Base-by-base conservation (phyloP, 1,284 basidiomycete species). In the Cutaneotrichosporon dermatis region DNA sequence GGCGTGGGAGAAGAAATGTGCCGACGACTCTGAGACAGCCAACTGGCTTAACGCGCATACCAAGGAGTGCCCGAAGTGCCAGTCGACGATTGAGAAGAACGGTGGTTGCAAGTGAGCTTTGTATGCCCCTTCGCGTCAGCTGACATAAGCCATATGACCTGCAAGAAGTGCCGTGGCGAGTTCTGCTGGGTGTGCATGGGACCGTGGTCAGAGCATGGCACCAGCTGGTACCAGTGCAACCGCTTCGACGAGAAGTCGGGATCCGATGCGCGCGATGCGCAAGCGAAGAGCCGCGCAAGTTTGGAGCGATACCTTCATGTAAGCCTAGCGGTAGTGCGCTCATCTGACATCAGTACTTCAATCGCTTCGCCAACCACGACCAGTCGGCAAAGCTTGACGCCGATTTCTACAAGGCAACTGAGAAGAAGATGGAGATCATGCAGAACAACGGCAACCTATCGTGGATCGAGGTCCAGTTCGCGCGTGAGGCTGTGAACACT, bases 401-500 rank as follows among this genome's bases (percentile, higher is more conserved):
- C 15, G 92, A 98, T 69, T 82, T 98, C 53, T 94, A 96, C 77
- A 83, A 84, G 57, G 91, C 92, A 79, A 98, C 94, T 3, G 94
- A 99, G 83, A 94, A 94, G 85, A 98, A 98, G 86, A 99, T 99
- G 95, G 93, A 98, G 79, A 91, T 96, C 79, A 95, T 99, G 89
- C 95, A 98, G 80, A 84, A 91, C 64, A 84, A 90, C 64, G 91
- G 91, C 1, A 84, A 87, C 57, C 80, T 99, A 42, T 93, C 92
- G 4, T 99, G 95, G 95, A 98, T 98, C 68, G 94, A 99, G 79
- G 94, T 94, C 40, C 95, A 98, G 78, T 99, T 99, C 79, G 92
- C 97, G 81, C 92, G 92, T 80, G 94, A 95, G 78, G 95, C 95
- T 0, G 92, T 97, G 2, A 93, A 97, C 71, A 88, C 88, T 69